These are phyloP conservation scores for Dentipellis fragilis DNA, from an alignment of 768 basidiomycete species.

Conservation along the genomic window DNA sequence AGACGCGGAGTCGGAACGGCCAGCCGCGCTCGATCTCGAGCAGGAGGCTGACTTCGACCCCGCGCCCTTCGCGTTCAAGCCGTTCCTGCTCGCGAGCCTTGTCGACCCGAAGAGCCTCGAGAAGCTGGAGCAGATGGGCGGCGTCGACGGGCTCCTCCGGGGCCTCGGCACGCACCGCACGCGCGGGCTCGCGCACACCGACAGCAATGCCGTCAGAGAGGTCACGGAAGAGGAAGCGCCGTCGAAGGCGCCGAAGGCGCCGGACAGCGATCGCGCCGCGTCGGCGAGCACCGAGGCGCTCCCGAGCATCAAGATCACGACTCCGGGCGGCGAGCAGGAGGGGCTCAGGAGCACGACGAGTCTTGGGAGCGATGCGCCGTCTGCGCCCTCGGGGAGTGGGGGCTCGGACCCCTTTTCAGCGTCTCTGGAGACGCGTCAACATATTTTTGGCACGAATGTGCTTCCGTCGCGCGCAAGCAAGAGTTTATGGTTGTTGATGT, in stretches of 20 bases:
- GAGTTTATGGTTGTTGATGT: slow-evolving; percentile 43
- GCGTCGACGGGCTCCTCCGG: slow-evolving; percentile 49
- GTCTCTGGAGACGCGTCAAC: slow-evolving; percentile 30
- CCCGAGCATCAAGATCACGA: slow-evolving; percentile 28
- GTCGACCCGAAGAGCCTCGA: slow-evolving; percentile 84
- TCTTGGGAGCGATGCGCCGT: not conserved
- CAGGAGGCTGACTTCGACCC: slow-evolving; percentile 47
- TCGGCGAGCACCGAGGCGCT: slow-evolving; percentile 9
- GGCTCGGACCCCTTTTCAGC: slow-evolving; percentile 21
- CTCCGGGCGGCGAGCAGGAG: slow-evolving; percentile 23
- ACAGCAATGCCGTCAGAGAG: not conserved
- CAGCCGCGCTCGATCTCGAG: slow-evolving; percentile 18
- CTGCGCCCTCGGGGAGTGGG: not conserved
- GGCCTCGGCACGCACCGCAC: slow-evolving; percentile 64
- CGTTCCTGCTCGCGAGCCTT: slow-evolving; percentile 68
- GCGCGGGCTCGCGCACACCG: slow-evolving; percentile 27
- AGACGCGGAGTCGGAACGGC: slow-evolving; percentile 15
- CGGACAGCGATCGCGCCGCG: slow-evolving; percentile 20
- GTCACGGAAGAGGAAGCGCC: not conserved
- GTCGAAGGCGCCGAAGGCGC: not conserved
- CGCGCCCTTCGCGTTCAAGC: slow-evolving; percentile 64
- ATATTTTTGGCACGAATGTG: slow-evolving; percentile 43
- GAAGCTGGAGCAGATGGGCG: slow-evolving; percentile 59
- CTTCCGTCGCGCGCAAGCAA: slow-evolving; percentile 39
- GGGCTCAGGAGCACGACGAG: slow-evolving; percentile 8